Base-by-base conservation (phyloP, 2,329 filamentous ascomycete species). In the Clarireedia homoeocarpa region DNA sequence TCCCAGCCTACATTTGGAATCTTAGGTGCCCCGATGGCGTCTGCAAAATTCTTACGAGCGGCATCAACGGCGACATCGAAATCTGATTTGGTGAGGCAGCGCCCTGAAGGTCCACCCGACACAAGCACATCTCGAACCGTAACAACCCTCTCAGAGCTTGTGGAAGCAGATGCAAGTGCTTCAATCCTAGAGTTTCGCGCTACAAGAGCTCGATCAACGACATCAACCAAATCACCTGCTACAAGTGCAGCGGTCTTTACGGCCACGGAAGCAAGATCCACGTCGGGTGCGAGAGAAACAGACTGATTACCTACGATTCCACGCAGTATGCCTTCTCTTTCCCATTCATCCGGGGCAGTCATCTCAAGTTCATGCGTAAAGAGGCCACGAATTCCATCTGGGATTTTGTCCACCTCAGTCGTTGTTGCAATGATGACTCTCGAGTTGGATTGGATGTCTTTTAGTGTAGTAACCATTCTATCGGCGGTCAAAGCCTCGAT, bases 311-410 rank as follows among this genome's bases (percentile, higher is more conserved):
- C 81, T 36, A 96, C 81, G 38, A 95, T 88, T 58, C 84, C 85
- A 51, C 82, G 82, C 7, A 99, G 74, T 48, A 97, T 94, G 2
- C 87, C 88, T 73, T 96, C 91, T 73, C 94, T 80, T 71, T 97
- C 92, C 26, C 84, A 84, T 70, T 99, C 94, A 64, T 97, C 91
- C 0, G 94, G 94, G 0, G 94, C 94, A 46, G 78, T 83, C 82
- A 99, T 90, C 67, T 97, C 92, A 44, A 99, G 78, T 71, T 99
- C 94, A 66, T 99, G 92, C 0, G 91, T 96, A 70, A 99, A 97
- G 2, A 97, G 77, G 10, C 90, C 90, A 53, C 94, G 83, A 20
- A 97, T 85, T 0, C 88, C 88, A 65, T 96, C 91, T 0, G 92
- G 89, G 1, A 99, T 83, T 70, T 97, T 95, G 68, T 97, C 94